Conservation (phyloP, 306 rosid species). For the Lotus japonicus region DNA sequence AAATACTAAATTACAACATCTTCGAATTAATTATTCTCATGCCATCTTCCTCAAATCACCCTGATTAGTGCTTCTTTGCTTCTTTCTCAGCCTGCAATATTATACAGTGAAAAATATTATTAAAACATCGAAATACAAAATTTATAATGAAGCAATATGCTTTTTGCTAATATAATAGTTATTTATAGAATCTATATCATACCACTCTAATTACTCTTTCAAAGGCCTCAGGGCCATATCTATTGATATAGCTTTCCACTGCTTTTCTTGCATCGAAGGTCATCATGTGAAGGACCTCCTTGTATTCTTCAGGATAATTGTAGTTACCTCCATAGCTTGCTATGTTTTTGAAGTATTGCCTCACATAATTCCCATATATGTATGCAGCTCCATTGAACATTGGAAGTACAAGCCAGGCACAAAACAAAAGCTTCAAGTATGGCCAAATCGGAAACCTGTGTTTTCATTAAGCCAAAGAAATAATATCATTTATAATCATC, state of each 20-base stretch:
- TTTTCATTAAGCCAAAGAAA: neutral
- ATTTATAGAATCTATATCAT: neutral
- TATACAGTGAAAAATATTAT: no score
- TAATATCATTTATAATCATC: neutral
- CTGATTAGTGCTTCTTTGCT: no score
- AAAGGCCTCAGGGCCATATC: conserved; percentile 64
- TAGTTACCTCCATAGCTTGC: conserved; percentile 26
- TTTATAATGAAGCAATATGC: neutral
- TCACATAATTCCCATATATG: conserved; percentile 62
- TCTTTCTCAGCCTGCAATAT: no score
- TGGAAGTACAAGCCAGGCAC: conserved; percentile 86
- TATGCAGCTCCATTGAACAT: conserved; percentile 89
- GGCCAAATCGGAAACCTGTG: conserved; percentile 81
- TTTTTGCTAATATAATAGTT: no score
- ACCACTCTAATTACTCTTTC: conserved; percentile 70
- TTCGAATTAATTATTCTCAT: no score
- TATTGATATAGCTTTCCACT: conserved; percentile 62
- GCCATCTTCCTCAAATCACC: no score
- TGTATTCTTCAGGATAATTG: conserved; percentile 45
- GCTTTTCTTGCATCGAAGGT: conserved; percentile 71
- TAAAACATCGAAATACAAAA: no score
- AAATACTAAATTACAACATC: no score
- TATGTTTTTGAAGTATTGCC: conserved; percentile 52
- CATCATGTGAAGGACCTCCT: conserved; percentile 76
- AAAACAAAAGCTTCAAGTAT: conserved; percentile 62